A percentile compares a stretch with the other conserved stretches of the same genome.
Evolutionary conservation across 306 rosid species (phyloP).

Genomic region (Begonia peltatifolia): DNA sequence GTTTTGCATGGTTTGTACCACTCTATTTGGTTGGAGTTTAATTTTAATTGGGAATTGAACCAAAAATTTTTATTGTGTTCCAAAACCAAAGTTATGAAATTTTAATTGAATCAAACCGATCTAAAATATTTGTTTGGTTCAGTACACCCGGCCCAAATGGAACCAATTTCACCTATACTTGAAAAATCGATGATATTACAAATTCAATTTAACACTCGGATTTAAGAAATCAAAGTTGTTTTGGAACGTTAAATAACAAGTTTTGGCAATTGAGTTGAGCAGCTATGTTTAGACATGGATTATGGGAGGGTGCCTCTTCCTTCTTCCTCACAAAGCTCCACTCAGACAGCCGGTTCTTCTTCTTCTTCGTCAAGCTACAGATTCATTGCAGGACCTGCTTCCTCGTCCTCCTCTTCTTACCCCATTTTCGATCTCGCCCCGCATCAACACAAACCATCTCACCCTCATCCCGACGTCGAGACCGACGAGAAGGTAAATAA

Average conservation of each 20-base stretch:
- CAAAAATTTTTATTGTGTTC: too few species aligned
- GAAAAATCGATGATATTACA: neutral
- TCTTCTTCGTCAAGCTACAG: conserved; percentile 33
- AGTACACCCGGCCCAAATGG: too few species aligned
- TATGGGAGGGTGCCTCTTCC: conserved; percentile 27
- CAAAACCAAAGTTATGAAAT: too few species aligned
- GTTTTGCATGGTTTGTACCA: too few species aligned
- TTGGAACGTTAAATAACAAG: neutral
- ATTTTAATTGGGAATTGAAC: too few species aligned
- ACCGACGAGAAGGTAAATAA: too few species aligned
- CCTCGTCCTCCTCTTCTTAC: conserved; percentile 19
- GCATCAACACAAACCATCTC: conserved; percentile 6
- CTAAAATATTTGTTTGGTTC: too few species aligned
- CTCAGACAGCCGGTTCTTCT: conserved; percentile 28
- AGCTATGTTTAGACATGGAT: conserved; percentile 57
- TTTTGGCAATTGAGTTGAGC: neutral
- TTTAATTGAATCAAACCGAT: too few species aligned
- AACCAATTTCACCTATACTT: neutral
- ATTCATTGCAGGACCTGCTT: conserved; percentile 22
- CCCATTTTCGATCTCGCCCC: conserved; percentile 36
- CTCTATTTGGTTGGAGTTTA: too few species aligned
- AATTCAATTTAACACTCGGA: too few species aligned
- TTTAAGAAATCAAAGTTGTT: neutral
- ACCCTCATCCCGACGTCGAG: too few species aligned
- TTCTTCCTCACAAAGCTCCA: conserved; percentile 35